phyloP scores from a whole-genome alignment of 306 rosid species.

The Inga oerstediana region DNA sequence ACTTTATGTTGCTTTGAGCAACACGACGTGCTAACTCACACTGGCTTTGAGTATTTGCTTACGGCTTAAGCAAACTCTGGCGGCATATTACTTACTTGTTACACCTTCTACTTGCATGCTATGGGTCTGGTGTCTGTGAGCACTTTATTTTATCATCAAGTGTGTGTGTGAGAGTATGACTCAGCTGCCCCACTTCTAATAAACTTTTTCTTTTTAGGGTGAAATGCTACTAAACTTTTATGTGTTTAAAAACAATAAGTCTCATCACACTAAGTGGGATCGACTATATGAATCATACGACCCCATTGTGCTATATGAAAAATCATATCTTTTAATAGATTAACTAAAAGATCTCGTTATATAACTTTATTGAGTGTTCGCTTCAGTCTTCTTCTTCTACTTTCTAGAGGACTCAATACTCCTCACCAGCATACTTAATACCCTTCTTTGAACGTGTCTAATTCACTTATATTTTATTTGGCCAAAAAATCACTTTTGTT shows the following conservation, averaged over 20 bases:
- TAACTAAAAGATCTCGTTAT: no score
- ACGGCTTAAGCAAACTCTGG: slow-evolving; percentile 67
- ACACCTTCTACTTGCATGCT: slow-evolving; percentile 31
- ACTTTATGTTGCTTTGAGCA: slow-evolving; percentile 22
- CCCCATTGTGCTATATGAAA: no score
- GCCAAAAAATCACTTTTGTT: neutral
- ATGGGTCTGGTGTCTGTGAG: neutral
- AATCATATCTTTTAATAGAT: no score
- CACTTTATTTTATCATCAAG: neutral
- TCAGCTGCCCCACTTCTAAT: neutral
- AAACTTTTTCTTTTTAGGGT: neutral
- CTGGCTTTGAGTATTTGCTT: slow-evolving; percentile 52
- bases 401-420: no score
- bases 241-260: neutral
- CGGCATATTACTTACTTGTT: slow-evolving; percentile 37
- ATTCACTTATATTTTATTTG: no score
- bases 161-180: neutral
- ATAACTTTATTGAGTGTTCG: no score
- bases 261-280: no score
- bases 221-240: neutral
- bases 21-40: slow-evolving; percentile 71
- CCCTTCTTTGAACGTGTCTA: no score
- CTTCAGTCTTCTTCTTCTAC: no score
- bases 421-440: no score
- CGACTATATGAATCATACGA: no score